Evolutionary conservation across 768 basidiomycete genomes (phyloP).

Genomic region (Leccinum aurantiacum): DNA sequence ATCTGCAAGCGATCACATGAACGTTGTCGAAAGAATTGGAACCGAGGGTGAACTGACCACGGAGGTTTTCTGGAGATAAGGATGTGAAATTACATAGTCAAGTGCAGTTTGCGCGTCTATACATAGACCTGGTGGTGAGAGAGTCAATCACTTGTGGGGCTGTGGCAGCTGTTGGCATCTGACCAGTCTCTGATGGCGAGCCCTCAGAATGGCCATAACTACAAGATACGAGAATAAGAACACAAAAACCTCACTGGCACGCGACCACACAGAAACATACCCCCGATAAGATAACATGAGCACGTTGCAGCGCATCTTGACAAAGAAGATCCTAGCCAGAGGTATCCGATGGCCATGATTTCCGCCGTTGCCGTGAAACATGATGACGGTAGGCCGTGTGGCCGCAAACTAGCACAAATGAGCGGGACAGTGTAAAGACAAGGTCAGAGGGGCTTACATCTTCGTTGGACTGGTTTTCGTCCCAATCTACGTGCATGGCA

Average conservation of each 20-base stretch:
- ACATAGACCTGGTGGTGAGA: conserved; percentile 53
- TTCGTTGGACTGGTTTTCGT: conserved; percentile 49
- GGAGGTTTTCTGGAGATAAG: conserved; percentile 60
- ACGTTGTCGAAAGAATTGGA: not conserved
- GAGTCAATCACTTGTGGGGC: not conserved
- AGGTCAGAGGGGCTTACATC: conserved; percentile 43
- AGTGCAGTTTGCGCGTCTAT: conserved; percentile 85
- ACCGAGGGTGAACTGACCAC: conserved; percentile 47
- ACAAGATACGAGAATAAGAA: not conserved
- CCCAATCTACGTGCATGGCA: conserved; percentile 36
- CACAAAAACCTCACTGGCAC: not conserved
- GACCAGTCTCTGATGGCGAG: conserved; percentile 80
- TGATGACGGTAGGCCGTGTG: conserved; percentile 78
- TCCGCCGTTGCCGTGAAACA: conserved; percentile 92
- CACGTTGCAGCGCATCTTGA: conserved; percentile 87
- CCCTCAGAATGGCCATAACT: conserved; percentile 92
- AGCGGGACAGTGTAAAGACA: not conserved
- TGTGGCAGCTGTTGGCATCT: not conserved
- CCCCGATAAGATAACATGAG: conserved; percentile 94
- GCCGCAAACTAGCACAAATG: conserved; percentile 38
- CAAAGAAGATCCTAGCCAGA: conserved; percentile 77
- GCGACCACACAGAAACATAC: conserved; percentile 40
- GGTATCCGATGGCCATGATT: conserved; percentile 91
- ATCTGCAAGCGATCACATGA: conserved; percentile 42
- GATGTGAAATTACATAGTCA: conserved; percentile 67